These are phyloP conservation scores for Penicillium dipodomyicola DNA, from an alignment of 495 filamentous ascomycete species.

Conservation along the genomic window DNA sequence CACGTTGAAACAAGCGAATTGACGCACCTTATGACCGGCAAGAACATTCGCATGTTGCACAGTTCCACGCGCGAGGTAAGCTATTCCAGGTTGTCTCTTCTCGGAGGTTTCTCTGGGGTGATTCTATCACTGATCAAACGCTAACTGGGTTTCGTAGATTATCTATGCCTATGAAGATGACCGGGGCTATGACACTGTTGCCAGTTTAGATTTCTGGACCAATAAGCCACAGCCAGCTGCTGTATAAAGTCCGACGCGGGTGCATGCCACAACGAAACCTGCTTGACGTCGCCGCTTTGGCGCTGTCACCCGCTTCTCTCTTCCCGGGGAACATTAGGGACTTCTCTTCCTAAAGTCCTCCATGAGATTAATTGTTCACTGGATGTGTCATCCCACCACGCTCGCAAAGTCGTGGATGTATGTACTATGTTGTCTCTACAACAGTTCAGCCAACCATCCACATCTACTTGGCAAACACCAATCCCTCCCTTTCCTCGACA, in stretches of 20 bases:
- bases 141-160: conserved; percentile 54
- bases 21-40: conserved; percentile 91
- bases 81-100: conserved; percentile 4
- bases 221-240: conserved; percentile 48
- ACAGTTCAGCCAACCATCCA: not conserved
- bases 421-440: not conserved
- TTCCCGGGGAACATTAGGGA: not conserved
- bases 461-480: conserved; percentile 6
- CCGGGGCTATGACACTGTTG: conserved; percentile 84
- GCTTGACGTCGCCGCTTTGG: not conserved
- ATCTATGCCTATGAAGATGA: conserved; percentile 98
- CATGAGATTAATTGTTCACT: not conserved
- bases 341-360: not conserved
- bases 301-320: not conserved
- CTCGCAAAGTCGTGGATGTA: not conserved
- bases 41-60: conserved; percentile 96
- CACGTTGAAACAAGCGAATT: conserved; percentile 86
- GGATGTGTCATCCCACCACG: not conserved
- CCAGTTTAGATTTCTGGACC: conserved; percentile 92
- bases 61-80: conserved; percentile 92
- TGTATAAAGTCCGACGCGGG: conserved; percentile 12
- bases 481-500: conserved; percentile 3
- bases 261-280: not conserved
- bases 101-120: too few relatives aligned
- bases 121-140: not conserved